These are phyloP conservation scores for Alternaria brassicicola DNA, from an alignment of 2,329 filamentous ascomycete species.

Conservation along the genomic window DNA sequence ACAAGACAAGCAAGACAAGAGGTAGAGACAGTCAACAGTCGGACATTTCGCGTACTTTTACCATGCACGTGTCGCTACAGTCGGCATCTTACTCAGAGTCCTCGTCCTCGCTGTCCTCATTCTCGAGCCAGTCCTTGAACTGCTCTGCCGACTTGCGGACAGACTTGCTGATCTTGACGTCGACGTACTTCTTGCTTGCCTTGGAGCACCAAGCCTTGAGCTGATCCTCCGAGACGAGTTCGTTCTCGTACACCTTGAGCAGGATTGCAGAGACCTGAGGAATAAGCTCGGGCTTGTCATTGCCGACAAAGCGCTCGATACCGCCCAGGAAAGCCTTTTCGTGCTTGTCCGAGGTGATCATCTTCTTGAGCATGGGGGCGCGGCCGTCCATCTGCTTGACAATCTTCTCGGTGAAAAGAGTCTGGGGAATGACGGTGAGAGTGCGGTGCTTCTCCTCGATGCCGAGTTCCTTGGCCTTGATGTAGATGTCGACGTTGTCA, in stretches of 20 bases:
- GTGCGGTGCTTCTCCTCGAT: conserved; percentile 96
- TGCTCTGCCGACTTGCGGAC: conserved; percentile 92
- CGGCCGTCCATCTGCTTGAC: conserved; percentile 84
- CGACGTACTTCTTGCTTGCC: conserved; percentile 98
- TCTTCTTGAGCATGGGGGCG: conserved; percentile 86
- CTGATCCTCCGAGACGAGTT: conserved; percentile 86
- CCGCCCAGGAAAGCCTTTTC: conserved; percentile 95
- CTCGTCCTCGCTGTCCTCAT: conserved; percentile 70
- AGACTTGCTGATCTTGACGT: conserved; percentile 87
- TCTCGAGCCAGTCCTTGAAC: conserved; percentile 88
- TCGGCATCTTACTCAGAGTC: conserved; percentile 33
- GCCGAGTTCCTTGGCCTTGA: conserved; percentile 95
- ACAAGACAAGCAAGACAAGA: conserved; percentile 14
- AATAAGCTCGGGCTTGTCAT: conserved; percentile 80
- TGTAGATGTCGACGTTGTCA: conserved; percentile 87
- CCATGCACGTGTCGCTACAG: background rate
- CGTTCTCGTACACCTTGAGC: conserved; percentile 87
- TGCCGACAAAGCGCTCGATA: conserved; percentile 88
- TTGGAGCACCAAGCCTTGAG: conserved; percentile 90
- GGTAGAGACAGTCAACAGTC: conserved; percentile 15
- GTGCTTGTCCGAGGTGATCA: conserved; percentile 89
- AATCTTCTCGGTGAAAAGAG: conserved; percentile 90
- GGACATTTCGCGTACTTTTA: conserved; percentile 8
- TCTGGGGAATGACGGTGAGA: conserved; percentile 87
- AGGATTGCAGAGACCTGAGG: conserved; percentile 83